Evolutionary conservation across 331 rosid species (phyloP), one percentile per base, ranked within the genome.

Genomic region (Cydonia oblonga): DNA sequence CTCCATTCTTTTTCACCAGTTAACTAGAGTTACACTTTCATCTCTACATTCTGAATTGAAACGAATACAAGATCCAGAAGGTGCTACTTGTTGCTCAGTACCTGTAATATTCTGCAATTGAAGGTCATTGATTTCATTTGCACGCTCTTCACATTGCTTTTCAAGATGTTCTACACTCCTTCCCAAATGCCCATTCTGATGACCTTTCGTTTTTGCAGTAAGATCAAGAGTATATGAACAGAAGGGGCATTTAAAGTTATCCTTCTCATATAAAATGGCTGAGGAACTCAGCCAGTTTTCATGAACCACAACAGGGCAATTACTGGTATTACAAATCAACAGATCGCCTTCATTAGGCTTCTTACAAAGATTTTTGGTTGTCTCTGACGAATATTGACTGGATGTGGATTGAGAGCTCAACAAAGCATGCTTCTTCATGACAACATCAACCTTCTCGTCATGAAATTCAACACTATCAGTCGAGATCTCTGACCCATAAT

Each of bases 221-320:
- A 78, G 71, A 76, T 88, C 80, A 53, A 20, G 83, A 53, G 86
- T 82, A 80, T 86, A 89, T 35, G 67, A 78, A 77, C 98, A 93
- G 69, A 89, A 87, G 7, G 97, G 97, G 81, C 98, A 93, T 52
- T 78, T 73, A 68, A 85, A 86, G 44, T 80, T 75, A 3, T 80
- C 90, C 33, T 73, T 69, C 62, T 70, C 74, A 54, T 82, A 83
- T 73, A 83, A 51, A 51, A 63, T 80, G 64, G 78, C 79, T 40
- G 76, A 51, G 63, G 79, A 78, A 75, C 83, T 76, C 72, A 89
- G 44, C 69, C 97, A 89, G 68, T 59, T 77, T 82, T 85, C 83
- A 77, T 87, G 96, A 82, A 89, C 80, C 70, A 68, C 76, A 76
- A 82, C 30, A 52, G 85, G 83, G 81, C 97, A 93, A 67, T 80